phyloP scores from a whole-genome alignment of 2,329 filamentous ascomycete genomes.

The Penicillium sp. region DNA sequence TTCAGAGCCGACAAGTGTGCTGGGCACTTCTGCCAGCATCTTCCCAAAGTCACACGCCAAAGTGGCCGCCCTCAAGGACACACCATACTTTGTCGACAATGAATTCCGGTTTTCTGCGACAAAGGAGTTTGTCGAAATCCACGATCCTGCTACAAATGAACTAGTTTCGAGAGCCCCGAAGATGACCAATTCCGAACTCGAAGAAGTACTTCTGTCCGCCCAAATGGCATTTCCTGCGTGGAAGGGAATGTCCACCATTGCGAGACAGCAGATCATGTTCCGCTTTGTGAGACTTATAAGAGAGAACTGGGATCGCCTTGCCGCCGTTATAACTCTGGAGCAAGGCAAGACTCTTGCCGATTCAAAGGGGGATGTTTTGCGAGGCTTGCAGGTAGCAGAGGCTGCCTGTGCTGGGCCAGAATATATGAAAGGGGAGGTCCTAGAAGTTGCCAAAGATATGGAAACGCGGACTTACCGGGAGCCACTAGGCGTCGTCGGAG shows the following conservation, averaged over 20 bases:
- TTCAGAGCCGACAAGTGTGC: background rate
- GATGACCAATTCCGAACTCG: conserved; percentile 61
- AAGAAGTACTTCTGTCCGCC: conserved; percentile 61
- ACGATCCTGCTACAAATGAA: conserved; percentile 58
- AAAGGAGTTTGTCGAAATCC: conserved; percentile 62
- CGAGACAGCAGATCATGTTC: conserved; percentile 66
- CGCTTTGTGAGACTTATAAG: conserved; percentile 64
- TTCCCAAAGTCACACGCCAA: conserved; percentile 5
- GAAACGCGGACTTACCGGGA: conserved; percentile 66
- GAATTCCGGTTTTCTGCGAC: conserved; percentile 59
- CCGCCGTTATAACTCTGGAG: conserved; percentile 65
- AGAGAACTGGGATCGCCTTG: conserved; percentile 65
- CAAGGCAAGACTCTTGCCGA: conserved; percentile 69
- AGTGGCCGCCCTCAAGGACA: conserved; percentile 56
- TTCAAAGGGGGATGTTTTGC: conserved; percentile 65
- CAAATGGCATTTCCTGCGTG: conserved; percentile 63
- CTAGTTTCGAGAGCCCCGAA: conserved; percentile 63
- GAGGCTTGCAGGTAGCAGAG: conserved; percentile 66
- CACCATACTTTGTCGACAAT: conserved; percentile 65
- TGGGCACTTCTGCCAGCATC: conserved; percentile 1
- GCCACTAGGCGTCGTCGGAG: conserved; percentile 64
- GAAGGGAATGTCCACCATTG: conserved; percentile 60
- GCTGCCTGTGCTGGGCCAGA: conserved; percentile 67
- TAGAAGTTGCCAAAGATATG: conserved; percentile 68
- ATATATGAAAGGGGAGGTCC: conserved; percentile 64